phyloP scores from a whole-genome alignment of 148 eudicot species.

The Rhododendron kiyosumense region DNA sequence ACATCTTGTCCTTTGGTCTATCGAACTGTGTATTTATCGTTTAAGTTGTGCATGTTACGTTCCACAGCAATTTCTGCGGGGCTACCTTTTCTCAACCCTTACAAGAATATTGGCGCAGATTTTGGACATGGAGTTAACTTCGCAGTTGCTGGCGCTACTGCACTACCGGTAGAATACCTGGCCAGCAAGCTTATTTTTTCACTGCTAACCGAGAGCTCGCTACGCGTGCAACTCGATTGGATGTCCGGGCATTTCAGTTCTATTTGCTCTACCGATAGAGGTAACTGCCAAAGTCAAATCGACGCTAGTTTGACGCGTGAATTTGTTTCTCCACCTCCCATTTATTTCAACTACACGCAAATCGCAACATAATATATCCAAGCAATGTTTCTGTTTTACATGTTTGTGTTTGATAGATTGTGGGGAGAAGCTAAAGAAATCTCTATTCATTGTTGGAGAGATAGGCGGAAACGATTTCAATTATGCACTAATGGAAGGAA shows the following conservation, averaged over 20 bases:
- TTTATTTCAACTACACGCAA: neutral
- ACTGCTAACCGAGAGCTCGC: neutral
- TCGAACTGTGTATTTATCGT: neutral
- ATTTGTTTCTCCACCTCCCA: too few species aligned
- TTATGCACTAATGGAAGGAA: neutral
- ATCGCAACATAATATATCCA: neutral
- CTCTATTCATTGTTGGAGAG: neutral
- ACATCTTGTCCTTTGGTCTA: too few species aligned
- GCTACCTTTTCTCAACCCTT: neutral
- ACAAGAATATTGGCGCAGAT: neutral
- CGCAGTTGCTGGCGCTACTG: neutral
- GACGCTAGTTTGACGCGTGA: too few species aligned
- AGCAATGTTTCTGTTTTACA: neutral
- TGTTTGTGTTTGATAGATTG: neutral
- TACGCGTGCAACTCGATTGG: neutral
- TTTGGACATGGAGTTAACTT: neutral
- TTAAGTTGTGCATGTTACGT: neutral
- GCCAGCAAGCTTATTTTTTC: neutral
- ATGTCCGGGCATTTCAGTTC: neutral
- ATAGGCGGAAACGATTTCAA: neutral
- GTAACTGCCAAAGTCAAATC: neutral
- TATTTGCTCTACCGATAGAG: neutral
- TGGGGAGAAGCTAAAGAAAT: neutral
- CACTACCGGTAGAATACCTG: neutral
- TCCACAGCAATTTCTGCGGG: neutral